phyloP scores from a whole-genome alignment of 768 basidiomycete genomes.

The Leccinum uliginosum region DNA sequence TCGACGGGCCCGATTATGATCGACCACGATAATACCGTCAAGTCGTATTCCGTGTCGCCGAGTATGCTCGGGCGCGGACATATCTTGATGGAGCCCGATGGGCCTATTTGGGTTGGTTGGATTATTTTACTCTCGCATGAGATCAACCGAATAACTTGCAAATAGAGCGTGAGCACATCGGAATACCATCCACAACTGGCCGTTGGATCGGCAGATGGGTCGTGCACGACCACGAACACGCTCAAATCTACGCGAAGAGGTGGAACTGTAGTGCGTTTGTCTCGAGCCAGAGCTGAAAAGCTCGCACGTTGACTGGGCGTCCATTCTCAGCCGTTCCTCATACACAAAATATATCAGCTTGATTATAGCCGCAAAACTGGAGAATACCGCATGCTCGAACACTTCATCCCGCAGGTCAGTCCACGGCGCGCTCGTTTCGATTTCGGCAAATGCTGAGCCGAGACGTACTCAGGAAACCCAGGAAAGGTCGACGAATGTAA shows the following conservation, averaged over 20 bases:
- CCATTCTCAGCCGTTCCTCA: constrained; percentile 59
- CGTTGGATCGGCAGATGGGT: constrained; percentile 79
- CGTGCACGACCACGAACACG: constrained; percentile 69
- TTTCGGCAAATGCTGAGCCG: not conserved
- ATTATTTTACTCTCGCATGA: not conserved
- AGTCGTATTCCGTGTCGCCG: constrained; percentile 68
- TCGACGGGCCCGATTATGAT: constrained; percentile 69
- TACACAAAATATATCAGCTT: constrained; percentile 78
- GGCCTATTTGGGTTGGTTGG: constrained; percentile 77
- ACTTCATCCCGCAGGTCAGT: constrained; percentile 68
- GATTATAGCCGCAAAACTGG: constrained; percentile 77
- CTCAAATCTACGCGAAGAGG: constrained; percentile 65
- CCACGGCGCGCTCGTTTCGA: not conserved
- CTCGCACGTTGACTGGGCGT: not conserved
- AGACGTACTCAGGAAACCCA: constrained; percentile 42
- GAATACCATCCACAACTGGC: constrained; percentile 87
- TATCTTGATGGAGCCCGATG: constrained; percentile 65
- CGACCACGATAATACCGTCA: constrained; percentile 80
- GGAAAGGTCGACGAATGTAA: constrained; percentile 33
- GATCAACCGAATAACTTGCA: not conserved
- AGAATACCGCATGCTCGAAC: constrained; percentile 86
- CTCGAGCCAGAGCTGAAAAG: not conserved
- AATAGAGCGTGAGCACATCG: constrained; percentile 66
- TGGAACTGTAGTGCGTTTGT: constrained; percentile 58
- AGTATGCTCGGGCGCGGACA: constrained; percentile 73